phyloP scores from a whole-genome alignment of 495 filamentous ascomycete genomes.

The Lepidopterella palustris region DNA sequence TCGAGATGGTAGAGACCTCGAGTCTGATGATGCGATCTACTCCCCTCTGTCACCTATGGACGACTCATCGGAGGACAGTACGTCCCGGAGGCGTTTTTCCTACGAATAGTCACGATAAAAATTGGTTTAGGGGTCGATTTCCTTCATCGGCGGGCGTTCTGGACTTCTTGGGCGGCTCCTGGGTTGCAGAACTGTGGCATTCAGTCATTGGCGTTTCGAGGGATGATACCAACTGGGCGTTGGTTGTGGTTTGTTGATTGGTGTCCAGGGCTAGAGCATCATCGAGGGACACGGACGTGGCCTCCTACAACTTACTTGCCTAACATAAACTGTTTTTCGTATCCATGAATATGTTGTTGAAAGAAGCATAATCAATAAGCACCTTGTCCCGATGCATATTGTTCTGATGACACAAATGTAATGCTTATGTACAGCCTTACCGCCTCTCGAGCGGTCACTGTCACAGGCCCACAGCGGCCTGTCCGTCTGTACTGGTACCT shows the following conservation, averaged over 20 bases:
- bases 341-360: no score
- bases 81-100: constrained; percentile 25
- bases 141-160: background rate
- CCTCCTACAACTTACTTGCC: constrained; percentile 2
- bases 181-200: background rate
- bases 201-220: background rate
- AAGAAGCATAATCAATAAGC: constrained; percentile 9
- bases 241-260: background rate
- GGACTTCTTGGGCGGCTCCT: background rate
- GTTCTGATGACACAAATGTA: no score
- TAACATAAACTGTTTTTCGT: no score
- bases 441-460: constrained; percentile 2
- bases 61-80: background rate
- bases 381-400: no score
- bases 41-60: constrained; percentile 28
- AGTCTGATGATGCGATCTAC: constrained; percentile 21
- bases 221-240: background rate
- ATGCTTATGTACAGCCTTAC: background rate
- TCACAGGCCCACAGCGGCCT: background rate
- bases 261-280: constrained; percentile 16
- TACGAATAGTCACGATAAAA: constrained; percentile 22
- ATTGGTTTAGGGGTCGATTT: background rate
- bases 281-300: background rate
- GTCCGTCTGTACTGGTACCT: no score
- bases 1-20: constrained; percentile 14